phyloP scores from a whole-genome alignment of 371 early-diverging fungal species.

The Sporodiniella umbellata region DNA sequence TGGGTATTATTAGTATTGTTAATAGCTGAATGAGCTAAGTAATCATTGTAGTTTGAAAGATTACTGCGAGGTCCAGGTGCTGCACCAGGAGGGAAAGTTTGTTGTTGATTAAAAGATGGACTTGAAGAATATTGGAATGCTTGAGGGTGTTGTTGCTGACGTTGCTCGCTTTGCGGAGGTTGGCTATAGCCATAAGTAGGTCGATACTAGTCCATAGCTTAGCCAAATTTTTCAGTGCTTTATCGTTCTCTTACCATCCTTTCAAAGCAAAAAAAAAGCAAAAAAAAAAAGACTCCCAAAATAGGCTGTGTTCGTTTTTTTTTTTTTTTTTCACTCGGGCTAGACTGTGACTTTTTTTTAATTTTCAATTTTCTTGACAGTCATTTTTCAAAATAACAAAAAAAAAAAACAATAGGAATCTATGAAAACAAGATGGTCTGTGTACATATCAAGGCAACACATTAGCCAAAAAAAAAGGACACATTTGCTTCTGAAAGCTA shows the following conservation, averaged over 20 bases:
- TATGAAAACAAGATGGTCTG: no score
- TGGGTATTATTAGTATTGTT: conserved; percentile 1
- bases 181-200: conserved; percentile 21
- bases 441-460: no score
- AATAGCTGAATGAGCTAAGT: conserved; percentile 5
- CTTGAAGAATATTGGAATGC: background rate
- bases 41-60: conserved; percentile 7
- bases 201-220: conserved; percentile 11
- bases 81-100: background rate
- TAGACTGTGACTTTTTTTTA: background rate
- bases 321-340: background rate
- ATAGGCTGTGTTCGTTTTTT: background rate
- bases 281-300: background rate
- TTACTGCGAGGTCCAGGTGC: background rate
- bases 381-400: background rate
- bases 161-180: conserved; percentile 2
- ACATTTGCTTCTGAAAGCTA: no score
- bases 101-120: background rate
- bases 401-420: no score
- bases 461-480: no score
- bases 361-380: background rate
- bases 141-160: conserved; percentile 10
- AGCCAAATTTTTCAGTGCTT: background rate
- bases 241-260: background rate
- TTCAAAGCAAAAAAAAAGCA: background rate